phyloP scores from a whole-genome alignment of 2,329 filamentous ascomycete species.

The Pseudomassariella vexata region DNA sequence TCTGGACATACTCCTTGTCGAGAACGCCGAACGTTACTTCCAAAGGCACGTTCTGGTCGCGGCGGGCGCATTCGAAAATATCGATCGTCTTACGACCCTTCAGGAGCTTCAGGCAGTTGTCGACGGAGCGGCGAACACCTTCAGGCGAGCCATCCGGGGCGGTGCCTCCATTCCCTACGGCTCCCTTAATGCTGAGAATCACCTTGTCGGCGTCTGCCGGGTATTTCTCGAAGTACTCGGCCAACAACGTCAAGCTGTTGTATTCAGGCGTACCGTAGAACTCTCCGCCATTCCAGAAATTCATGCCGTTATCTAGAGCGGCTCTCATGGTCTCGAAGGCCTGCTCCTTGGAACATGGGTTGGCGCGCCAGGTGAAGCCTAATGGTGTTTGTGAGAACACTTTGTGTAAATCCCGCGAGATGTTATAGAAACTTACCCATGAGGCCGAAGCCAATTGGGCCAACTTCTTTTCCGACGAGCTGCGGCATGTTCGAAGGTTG shows the following conservation, averaged over 20 bases:
- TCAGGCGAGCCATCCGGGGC: slow-evolving; percentile 40
- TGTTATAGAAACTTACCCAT: slow-evolving; percentile 4
- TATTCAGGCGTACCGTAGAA: slow-evolving; percentile 47
- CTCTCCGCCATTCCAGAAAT: slow-evolving; percentile 50
- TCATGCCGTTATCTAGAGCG: slow-evolving; percentile 29
- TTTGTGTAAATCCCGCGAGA: not conserved
- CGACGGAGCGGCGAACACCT: slow-evolving; percentile 41
- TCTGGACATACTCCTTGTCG: slow-evolving; percentile 30
- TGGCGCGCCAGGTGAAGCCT: slow-evolving; percentile 23
- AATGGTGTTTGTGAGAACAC: not conserved
- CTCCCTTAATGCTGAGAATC: slow-evolving; percentile 53
- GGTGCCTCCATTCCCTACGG: slow-evolving; percentile 23
- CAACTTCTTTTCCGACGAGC: slow-evolving; percentile 7
- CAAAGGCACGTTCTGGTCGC: slow-evolving; percentile 35
- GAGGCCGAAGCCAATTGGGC: slow-evolving; percentile 8
- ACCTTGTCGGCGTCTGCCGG: slow-evolving; percentile 52
- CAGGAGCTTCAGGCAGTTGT: slow-evolving; percentile 35
- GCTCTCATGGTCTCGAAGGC: slow-evolving; percentile 43
- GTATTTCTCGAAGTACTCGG: slow-evolving; percentile 50
- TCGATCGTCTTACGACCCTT: slow-evolving; percentile 45
- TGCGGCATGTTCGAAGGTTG: slow-evolving; percentile 4
- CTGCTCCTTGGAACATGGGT: slow-evolving; percentile 27
- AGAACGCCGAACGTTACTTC: slow-evolving; percentile 26
- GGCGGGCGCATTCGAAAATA: slow-evolving; percentile 47
- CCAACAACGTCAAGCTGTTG: slow-evolving; percentile 47